Percentiles rank a stretch among this genome's conserved stretches.
phyloP scores from a whole-genome alignment of 1,284 basidiomycete genomes.

The Tilletia indica region DNA sequence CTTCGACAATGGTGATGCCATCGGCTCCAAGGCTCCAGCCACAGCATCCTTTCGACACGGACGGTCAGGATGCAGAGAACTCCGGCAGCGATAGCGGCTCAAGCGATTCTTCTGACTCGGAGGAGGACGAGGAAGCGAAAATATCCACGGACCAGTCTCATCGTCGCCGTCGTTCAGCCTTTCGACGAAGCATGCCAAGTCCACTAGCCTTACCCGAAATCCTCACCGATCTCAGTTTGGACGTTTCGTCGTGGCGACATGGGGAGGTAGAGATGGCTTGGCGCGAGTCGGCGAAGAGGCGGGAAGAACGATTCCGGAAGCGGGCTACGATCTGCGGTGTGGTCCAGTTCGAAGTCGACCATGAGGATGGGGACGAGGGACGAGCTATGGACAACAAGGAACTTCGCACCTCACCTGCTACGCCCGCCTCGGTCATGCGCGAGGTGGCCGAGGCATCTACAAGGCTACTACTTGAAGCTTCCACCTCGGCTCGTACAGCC shows the following conservation, averaged over 20 bases:
- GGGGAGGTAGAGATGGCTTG: conserved; percentile 6
- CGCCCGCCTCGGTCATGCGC: not conserved
- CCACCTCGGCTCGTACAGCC: conserved; percentile 1
- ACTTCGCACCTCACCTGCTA: not conserved
- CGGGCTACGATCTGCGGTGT: conserved; percentile 1
- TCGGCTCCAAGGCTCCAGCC: not conserved
- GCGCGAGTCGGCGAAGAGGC: not conserved
- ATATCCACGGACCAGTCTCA: not conserved
- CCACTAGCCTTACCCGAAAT: not conserved
- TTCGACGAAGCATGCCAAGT: conserved; percentile 2
- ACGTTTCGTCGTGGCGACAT: not conserved
- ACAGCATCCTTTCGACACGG: not conserved
- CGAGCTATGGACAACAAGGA: not conserved
- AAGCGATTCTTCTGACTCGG: not conserved
- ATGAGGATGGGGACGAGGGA: not conserved
- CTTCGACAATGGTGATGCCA: not conserved
- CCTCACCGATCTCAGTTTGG: not conserved
- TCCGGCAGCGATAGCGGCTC: not conserved
- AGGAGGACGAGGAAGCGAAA: not conserved
- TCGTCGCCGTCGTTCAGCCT: not conserved
- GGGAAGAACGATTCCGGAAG: not conserved
- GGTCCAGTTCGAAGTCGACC: conserved; percentile 7
- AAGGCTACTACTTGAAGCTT: not conserved
- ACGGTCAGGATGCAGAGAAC: not conserved
- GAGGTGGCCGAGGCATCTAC: not conserved